Evolutionary conservation across 805 yeast species (phyloP), one percentile per base, ranked within the genome.

Genomic region (Wickerhamomyces kurtzmanii): DNA sequence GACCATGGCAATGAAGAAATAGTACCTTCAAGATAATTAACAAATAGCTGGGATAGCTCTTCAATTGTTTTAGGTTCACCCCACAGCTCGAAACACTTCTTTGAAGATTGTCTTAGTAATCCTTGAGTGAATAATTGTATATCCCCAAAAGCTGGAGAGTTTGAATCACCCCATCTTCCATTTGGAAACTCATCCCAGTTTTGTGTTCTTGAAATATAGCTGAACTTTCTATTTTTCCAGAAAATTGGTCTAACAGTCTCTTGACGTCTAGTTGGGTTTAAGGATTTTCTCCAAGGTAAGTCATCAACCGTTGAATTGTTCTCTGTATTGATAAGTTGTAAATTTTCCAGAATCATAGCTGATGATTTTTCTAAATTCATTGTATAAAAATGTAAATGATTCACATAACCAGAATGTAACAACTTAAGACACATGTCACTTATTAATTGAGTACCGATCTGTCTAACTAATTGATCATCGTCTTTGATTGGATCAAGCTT

Each of bases 161-260:
- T 67, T 4, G 96, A 83, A 52, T 91, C 96, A 45, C 98, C 98
- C 87, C 96, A 91, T 59, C 98, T 69, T 35, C 98, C 98, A 54
- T 89, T 91, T 28, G 98, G 98, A 49, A 89, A 91, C 54, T 91
- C 98, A 57, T 91, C 98, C 86, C 98, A 91, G 32, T 80, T 78
- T 15, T 91, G 74, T 7, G 96, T 89, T 53, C 97, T 70, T 26
- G 85, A 71, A 36, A 85, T 75, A 51, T 89, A 89, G 11, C 94
- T 76, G 53, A 80, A 81, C 45, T 87, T 87, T 61, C 96, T 74
- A 53, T 85, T 81, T 51, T 84, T 81, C 97, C 97, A 89, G 55
- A 89, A 89, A 37, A 89, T 89, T 12, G 97, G 97, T 48, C 96
- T 73, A 28, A 89, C 87, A 18, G 78, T 59, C 53, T 87, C 96